Percentiles rank a stretch among this genome's conserved stretches.
These are phyloP conservation scores for Penicillium psychrosexuale DNA, from an alignment of 2,329 filamentous ascomycete genomes.

Conservation along the genomic window DNA sequence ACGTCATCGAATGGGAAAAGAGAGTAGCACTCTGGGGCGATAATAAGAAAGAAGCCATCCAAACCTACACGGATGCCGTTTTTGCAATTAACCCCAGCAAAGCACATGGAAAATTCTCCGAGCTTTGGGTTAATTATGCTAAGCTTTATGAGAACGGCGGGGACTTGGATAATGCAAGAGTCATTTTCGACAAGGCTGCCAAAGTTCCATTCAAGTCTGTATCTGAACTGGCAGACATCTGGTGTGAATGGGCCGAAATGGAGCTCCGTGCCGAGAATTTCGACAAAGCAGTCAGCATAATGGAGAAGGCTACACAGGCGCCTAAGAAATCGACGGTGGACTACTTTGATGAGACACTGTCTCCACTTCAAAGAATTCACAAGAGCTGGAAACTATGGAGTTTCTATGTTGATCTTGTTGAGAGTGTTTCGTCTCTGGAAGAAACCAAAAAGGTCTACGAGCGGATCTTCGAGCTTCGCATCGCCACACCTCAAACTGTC, in stretches of 20 bases:
- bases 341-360: constrained; percentile 93
- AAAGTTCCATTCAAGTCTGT: constrained; percentile 98
- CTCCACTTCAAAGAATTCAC: constrained; percentile 92
- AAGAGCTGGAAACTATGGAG: constrained; percentile 99
- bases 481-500: constrained; percentile 95
- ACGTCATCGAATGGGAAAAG: constrained; percentile 96
- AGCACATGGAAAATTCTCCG: constrained; percentile 86
- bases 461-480: constrained; percentile 94
- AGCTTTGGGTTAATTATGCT: constrained; percentile 94
- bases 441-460: constrained; percentile 95
- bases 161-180: constrained; percentile 76
- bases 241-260: constrained; percentile 99
- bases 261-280: constrained; percentile 95
- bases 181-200: constrained; percentile 96
- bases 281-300: constrained; percentile 87
- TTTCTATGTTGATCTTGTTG: constrained; percentile 97
- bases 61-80: constrained; percentile 93
- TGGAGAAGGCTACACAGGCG: constrained; percentile 96
- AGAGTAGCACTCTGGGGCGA: constrained; percentile 92
- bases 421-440: constrained; percentile 85
- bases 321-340: constrained; percentile 97
- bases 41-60: constrained; percentile 85
- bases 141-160: constrained; percentile 92
- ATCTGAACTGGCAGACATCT: constrained; percentile 94
- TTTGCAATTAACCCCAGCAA: constrained; percentile 91